phyloP scores from a whole-genome alignment of 164 flowering plant genomes.

The Macadamia integrifolia region DNA sequence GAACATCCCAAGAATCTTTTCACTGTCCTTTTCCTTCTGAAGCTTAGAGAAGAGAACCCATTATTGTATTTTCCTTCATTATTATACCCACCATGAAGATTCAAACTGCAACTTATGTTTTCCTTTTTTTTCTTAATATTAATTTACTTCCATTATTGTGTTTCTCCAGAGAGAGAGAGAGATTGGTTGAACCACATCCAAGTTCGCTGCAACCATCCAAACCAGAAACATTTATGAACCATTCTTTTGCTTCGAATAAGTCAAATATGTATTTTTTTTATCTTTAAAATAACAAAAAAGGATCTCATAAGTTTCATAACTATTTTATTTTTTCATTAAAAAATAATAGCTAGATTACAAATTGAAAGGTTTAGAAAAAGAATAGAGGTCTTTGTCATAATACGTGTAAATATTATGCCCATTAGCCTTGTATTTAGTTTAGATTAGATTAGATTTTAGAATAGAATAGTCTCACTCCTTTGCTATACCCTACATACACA shows the following conservation, averaged over 20 bases:
- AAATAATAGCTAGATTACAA: too few species aligned
- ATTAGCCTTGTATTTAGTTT: neutral
- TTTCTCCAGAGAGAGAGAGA: neutral
- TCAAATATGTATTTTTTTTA: neutral
- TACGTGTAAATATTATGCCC: neutral
- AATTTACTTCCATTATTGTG: neutral
- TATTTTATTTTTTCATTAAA: too few species aligned
- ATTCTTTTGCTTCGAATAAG: neutral
- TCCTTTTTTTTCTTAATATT: too few species aligned
- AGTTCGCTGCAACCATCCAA: conserved; percentile 1
- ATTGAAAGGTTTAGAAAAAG: neutral
- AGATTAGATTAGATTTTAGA: too few species aligned
- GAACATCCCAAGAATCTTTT: neutral
- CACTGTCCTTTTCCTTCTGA: neutral
- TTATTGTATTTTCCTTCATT: neutral
- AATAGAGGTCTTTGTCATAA: neutral
- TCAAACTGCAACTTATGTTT: too few species aligned
- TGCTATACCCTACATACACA: too few species aligned
- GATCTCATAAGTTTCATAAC: too few species aligned
- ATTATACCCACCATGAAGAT: neutral
- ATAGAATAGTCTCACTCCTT: too few species aligned
- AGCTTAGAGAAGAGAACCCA: neutral
- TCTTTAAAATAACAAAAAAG: too few species aligned
- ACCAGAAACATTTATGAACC: neutral
- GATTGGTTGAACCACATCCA: neutral